phyloP scores from a whole-genome alignment of 805 yeast species.

The Sungouiozyma ichnusensis region DNA sequence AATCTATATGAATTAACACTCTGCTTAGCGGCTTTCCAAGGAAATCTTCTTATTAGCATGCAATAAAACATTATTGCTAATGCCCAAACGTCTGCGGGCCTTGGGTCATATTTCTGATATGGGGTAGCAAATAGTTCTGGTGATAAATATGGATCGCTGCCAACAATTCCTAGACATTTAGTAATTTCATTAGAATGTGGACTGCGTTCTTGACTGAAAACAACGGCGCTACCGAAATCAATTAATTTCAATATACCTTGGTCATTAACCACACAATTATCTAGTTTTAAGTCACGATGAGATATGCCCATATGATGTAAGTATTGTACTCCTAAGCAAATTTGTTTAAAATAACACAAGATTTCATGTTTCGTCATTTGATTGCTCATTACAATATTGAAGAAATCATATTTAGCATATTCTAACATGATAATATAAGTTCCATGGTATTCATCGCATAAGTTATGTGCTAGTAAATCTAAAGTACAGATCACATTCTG shows the following conservation, averaged over 20 bases:
- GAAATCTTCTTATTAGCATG: conserved; percentile 77
- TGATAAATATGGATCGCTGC: conserved; percentile 91
- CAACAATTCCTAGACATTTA: conserved; percentile 76
- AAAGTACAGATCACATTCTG: conserved; percentile 71
- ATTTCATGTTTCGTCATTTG: conserved; percentile 61
- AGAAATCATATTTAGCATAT: conserved; percentile 83
- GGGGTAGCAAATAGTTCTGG: conserved; percentile 64
- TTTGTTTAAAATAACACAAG: conserved; percentile 74
- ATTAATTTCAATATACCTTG: conserved; percentile 75
- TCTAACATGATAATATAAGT: conserved; percentile 73
- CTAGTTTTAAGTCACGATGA: conserved; percentile 86
- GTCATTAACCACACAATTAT: conserved; percentile 76
- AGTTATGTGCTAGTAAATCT: conserved; percentile 58
- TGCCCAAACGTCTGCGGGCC: conserved; percentile 88
- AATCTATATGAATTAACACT: conserved; percentile 66
- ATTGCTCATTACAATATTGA: conserved; percentile 86
- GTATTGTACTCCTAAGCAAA: conserved; percentile 62
- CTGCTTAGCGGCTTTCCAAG: conserved; percentile 88
- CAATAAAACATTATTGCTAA: conserved; percentile 87
- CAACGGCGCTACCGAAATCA: conserved; percentile 89
- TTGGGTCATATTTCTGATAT: conserved; percentile 57
- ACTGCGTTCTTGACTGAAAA: conserved; percentile 49
- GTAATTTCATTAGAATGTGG: conserved; percentile 42
- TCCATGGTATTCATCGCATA: conserved; percentile 24
- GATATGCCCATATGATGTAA: conserved; percentile 78